Evolutionary conservation across 306 rosid species (phyloP).

Genomic region (Begonia peltatifolia): DNA sequence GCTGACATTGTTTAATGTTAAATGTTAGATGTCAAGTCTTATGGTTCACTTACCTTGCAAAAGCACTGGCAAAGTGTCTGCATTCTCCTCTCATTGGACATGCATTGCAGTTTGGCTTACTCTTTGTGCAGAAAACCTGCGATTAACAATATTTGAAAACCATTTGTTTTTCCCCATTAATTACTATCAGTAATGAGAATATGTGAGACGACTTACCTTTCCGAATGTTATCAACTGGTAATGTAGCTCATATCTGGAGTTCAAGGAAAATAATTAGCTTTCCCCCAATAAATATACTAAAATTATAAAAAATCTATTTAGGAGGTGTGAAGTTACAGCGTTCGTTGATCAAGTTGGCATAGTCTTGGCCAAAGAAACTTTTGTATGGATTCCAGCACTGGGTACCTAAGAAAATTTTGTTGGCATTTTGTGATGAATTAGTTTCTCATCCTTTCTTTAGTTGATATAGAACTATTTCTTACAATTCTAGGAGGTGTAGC

Average conservation of each 20-base stretch:
- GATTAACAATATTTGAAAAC: background rate
- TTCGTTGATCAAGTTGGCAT: slow-evolving; percentile 89
- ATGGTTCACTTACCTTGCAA: slow-evolving; percentile 62
- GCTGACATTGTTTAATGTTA: too few relatives aligned
- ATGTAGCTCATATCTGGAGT: slow-evolving; percentile 78
- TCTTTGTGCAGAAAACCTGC: slow-evolving; percentile 91
- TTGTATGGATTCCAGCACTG: slow-evolving; percentile 77
- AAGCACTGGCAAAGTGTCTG: slow-evolving; percentile 97
- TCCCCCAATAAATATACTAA: background rate
- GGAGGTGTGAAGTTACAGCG: slow-evolving; percentile 42
- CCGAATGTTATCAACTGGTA: slow-evolving; percentile 97
- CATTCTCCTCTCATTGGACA: slow-evolving; percentile 99
- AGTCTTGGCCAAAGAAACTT: slow-evolving; percentile 97
- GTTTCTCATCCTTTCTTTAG: background rate
- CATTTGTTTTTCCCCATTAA: too few relatives aligned
- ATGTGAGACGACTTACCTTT: slow-evolving; percentile 34
- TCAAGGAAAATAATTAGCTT: slow-evolving; percentile 2
- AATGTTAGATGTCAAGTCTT: background rate
- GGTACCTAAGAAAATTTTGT: slow-evolving; percentile 40
- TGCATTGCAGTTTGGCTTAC: slow-evolving; percentile 87
- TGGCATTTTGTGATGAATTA: too few relatives aligned
- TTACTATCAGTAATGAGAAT: background rate
- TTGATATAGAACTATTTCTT: slow-evolving; percentile 17
- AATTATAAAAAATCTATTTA: background rate
- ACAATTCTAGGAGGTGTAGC: slow-evolving; percentile 79